Percentiles rank a stretch among this genome's conserved stretches.
Conservation (phyloP, 129 eudicot species). For the Arctium minus region DNA sequence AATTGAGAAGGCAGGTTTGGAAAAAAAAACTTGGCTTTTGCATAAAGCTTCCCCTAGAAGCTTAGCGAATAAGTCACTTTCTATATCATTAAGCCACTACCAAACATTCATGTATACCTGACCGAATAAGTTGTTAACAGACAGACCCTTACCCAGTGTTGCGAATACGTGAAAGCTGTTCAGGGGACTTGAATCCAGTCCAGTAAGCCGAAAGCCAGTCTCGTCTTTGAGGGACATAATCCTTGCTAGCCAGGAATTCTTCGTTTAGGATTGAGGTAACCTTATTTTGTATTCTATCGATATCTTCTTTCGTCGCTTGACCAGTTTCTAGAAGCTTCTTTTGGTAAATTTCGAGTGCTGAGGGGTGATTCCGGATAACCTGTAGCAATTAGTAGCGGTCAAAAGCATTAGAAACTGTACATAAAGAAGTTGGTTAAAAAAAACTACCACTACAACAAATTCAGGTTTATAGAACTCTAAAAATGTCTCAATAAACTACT, state of each 20-base stretch:
- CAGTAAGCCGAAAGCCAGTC: conserved; percentile 98
- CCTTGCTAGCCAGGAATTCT: conserved; percentile 88
- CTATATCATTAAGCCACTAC: too few relatives aligned
- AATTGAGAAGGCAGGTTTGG: too few relatives aligned
- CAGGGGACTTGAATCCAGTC: conserved; percentile 91
- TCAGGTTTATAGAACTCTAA: too few relatives aligned
- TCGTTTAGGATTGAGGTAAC: conserved; percentile 74
- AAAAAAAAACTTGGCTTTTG: too few relatives aligned
- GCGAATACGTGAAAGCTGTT: conserved; percentile 89
- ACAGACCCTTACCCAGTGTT: conserved; percentile 69
- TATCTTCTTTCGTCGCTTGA: conserved; percentile 66
- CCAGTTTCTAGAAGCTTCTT: conserved; percentile 75
- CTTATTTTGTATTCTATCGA: conserved; percentile 65
- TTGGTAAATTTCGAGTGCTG: conserved; percentile 75
- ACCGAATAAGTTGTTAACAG: too few relatives aligned
- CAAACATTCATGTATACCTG: too few relatives aligned
- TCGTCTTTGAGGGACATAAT: conserved; percentile 66
- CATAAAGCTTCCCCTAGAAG: too few relatives aligned
- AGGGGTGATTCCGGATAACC: conserved; percentile 88
- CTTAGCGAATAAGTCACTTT: too few relatives aligned
- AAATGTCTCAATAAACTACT: too few relatives aligned
- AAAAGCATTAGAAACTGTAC: neutral
- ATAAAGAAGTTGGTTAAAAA: neutral
- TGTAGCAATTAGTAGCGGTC: conserved; percentile 18
- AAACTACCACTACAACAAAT: too few relatives aligned